Percentiles rank a stretch among this genome's conserved stretches.
phyloP scores from a whole-genome alignment of 1,284 basidiomycete species.

The Cryptococcus sp. region DNA sequence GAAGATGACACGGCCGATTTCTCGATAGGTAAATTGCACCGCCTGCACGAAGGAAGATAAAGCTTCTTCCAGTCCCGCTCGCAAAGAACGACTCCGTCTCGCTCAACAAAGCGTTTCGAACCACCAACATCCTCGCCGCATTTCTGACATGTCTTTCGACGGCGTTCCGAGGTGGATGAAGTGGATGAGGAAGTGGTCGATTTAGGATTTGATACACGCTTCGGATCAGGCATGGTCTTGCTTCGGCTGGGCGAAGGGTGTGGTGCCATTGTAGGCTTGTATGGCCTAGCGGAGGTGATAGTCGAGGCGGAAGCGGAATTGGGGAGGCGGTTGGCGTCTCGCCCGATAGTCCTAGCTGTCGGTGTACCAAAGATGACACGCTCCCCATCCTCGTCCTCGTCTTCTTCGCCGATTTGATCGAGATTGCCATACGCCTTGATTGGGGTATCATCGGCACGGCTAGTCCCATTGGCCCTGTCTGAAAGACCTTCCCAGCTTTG shows the following conservation, averaged over 20 bases:
- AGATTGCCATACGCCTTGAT: constrained; percentile 17
- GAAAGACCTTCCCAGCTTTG: constrained; percentile 48
- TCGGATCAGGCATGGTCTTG: constrained; percentile 6
- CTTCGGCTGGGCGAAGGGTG: constrained; percentile 19
- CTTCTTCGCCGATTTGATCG: constrained; percentile 45
- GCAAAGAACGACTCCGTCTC: constrained; percentile 71
- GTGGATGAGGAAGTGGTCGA: constrained; percentile 5
- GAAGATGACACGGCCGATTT: constrained; percentile 84
- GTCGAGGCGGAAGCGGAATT: constrained; percentile 20
- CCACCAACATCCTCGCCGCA: constrained; percentile 72
- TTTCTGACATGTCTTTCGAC: constrained; percentile 59
- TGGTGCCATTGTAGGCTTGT: constrained; percentile 11
- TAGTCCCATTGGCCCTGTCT: constrained; percentile 21
- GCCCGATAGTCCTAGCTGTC: constrained; percentile 4
- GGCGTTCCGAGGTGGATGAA: constrained; percentile 7
- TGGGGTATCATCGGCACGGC: not conserved
- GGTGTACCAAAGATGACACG: constrained; percentile 33
- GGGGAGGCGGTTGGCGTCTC: constrained; percentile 2
- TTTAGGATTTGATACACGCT: not conserved
- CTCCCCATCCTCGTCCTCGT: constrained; percentile 40
- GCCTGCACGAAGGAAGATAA: constrained; percentile 83
- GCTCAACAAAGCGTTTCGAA: constrained; percentile 68
- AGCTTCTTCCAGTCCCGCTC: constrained; percentile 89
- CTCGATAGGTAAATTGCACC: constrained; percentile 79
- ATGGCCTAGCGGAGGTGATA: constrained; percentile 12